These are phyloP conservation scores for Aspergillus phoenicis DNA, from an alignment of 2,329 filamentous ascomycete genomes.

Conservation along the genomic window DNA sequence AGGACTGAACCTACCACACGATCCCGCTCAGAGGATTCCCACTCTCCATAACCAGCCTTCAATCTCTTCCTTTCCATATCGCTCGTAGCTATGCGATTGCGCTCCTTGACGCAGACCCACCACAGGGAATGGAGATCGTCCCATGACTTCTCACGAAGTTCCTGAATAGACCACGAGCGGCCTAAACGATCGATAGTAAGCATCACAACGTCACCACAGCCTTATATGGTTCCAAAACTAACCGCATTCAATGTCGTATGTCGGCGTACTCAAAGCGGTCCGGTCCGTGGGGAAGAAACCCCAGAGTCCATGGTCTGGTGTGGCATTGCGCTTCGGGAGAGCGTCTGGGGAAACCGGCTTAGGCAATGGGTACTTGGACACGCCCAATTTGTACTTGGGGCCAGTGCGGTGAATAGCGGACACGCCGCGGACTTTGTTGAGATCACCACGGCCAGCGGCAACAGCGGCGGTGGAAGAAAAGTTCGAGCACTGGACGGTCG, in stretches of 20 bases:
- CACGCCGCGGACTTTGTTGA: constrained; percentile 77
- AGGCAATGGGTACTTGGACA: constrained; percentile 72
- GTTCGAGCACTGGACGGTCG: constrained; percentile 37
- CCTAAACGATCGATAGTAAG: constrained; percentile 48
- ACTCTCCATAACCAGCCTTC: constrained; percentile 72
- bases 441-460: constrained; percentile 60
- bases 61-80: constrained; percentile 67
- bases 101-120: constrained; percentile 92
- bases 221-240: constrained; percentile 24
- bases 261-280: constrained; percentile 70
- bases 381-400: constrained; percentile 70
- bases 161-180: constrained; percentile 79
- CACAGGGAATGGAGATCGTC: constrained; percentile 89
- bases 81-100: constrained; percentile 84
- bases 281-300: constrained; percentile 79
- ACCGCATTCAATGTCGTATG: constrained; percentile 71
- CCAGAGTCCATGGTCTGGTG: constrained; percentile 85
- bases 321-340: constrained; percentile 51
- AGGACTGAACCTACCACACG: constrained; percentile 59
- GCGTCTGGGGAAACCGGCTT: constrained; percentile 66
- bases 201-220: constrained; percentile 2
- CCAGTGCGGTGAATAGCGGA: constrained; percentile 80
- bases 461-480: constrained; percentile 59
- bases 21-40: constrained; percentile 66
- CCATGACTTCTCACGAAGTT: constrained; percentile 88